These are phyloP conservation scores for Pisolithus thermaeus DNA, from an alignment of 1,284 basidiomycete species.

Conservation along the genomic window DNA sequence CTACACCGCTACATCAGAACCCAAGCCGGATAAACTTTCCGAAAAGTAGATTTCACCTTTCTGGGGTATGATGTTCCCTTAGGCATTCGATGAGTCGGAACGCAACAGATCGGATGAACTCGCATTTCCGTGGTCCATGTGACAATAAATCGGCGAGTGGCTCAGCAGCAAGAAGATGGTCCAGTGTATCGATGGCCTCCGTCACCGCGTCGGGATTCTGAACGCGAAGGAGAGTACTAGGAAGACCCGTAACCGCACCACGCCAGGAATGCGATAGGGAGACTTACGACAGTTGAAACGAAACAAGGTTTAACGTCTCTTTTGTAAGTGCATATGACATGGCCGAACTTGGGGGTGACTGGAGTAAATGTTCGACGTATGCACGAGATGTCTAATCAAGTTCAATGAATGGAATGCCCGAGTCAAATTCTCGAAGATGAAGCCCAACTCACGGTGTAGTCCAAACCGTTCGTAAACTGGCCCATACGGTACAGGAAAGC, in stretches of 20 bases:
- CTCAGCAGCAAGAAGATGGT: slow-evolving; percentile 1
- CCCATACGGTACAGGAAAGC: slow-evolving; percentile 43
- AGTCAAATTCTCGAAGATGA: background rate
- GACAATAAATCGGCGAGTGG: slow-evolving; percentile 19
- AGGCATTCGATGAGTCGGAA: slow-evolving; percentile 18
- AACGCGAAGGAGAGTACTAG: slow-evolving; percentile 22
- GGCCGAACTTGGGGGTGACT: slow-evolving; percentile 9
- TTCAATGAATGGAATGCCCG: slow-evolving; percentile 10
- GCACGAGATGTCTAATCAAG: slow-evolving; percentile 30
- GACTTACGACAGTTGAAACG: slow-evolving; percentile 41
- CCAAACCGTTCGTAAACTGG: slow-evolving; percentile 29
- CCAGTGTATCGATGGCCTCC: slow-evolving; percentile 12
- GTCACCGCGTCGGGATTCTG: slow-evolving; percentile 16
- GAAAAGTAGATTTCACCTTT: slow-evolving; percentile 19
- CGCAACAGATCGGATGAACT: slow-evolving; percentile 12
- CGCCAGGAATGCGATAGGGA: background rate
- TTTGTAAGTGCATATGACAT: slow-evolving; percentile 9
- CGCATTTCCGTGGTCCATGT: slow-evolving; percentile 15
- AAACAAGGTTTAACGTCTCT: slow-evolving; percentile 42
- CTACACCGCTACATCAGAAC: too few species aligned
- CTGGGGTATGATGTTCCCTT: slow-evolving; percentile 13
- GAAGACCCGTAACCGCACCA: background rate
- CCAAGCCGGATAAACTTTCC: background rate
- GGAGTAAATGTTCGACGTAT: slow-evolving; percentile 33
- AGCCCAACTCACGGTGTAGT: slow-evolving; percentile 30